phyloP scores from a whole-genome alignment of 768 basidiomycete species.

The Panus rudis region DNA sequence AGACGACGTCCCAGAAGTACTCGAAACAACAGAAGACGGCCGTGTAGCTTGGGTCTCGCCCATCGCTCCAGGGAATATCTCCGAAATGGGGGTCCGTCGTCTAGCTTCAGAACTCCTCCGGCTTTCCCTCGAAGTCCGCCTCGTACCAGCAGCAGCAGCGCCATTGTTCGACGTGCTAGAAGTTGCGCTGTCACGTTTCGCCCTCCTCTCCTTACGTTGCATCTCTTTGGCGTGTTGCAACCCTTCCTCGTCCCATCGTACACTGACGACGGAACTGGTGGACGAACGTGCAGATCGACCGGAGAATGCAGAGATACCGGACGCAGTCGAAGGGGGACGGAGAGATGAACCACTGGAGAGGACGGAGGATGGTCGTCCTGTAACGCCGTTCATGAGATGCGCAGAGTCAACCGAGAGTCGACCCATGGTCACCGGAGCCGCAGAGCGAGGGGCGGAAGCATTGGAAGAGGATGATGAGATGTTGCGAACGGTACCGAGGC shows the following conservation, averaged over 20 bases:
- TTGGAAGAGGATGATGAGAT: slow-evolving; percentile 8
- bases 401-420: slow-evolving; percentile 30
- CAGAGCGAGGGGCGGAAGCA: slow-evolving; percentile 6
- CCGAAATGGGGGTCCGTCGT: slow-evolving; percentile 45
- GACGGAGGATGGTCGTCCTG: slow-evolving; percentile 31
- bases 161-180: slow-evolving; percentile 14
- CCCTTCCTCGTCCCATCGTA: slow-evolving; percentile 46
- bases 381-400: slow-evolving; percentile 24
- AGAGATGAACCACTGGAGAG: slow-evolving; percentile 38
- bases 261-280: slow-evolving; percentile 29
- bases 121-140: slow-evolving; percentile 33
- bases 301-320: slow-evolving; percentile 32
- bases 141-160: too few species aligned
- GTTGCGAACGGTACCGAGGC: slow-evolving; percentile 14
- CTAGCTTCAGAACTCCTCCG: slow-evolving; percentile 43
- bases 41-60: slow-evolving; percentile 21
- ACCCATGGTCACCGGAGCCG: neutral
- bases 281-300: slow-evolving; percentile 32
- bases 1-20: slow-evolving; percentile 7
- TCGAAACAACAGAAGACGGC: slow-evolving; percentile 5
- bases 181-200: slow-evolving; percentile 27
- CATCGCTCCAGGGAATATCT: slow-evolving; percentile 65
- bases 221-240: slow-evolving; percentile 41
- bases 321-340: slow-evolving; percentile 38
- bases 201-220: slow-evolving; percentile 22